Conservation (phyloP, 2,329 filamentous ascomycete genomes). For the Didymella sp. region DNA sequence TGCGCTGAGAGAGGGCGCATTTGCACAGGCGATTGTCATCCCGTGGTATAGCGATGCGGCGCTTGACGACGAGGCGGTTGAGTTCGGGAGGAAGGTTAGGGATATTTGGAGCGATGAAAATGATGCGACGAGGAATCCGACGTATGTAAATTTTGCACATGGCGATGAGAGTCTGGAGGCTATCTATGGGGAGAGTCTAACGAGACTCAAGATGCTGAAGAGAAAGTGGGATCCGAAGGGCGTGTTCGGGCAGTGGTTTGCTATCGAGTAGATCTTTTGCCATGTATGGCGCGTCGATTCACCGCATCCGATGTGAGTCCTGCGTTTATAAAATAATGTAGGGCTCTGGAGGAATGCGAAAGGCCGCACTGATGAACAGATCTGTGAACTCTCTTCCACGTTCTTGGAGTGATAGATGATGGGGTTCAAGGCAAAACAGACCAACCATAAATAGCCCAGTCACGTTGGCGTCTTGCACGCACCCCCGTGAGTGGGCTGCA, state of each 20-base stretch:
- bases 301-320: too few species aligned
- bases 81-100: slow-evolving; percentile 44
- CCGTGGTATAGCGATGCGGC: slow-evolving; percentile 51
- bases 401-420: too few species aligned
- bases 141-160: slow-evolving; percentile 40
- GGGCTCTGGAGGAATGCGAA: too few species aligned
- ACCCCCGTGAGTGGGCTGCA: too few species aligned
- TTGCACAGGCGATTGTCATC: slow-evolving; percentile 50
- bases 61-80: slow-evolving; percentile 46
- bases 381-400: too few species aligned
- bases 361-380: too few species aligned
- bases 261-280: slow-evolving; percentile 23
- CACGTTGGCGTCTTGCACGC: too few species aligned
- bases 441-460: too few species aligned
- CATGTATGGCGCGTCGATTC: too few species aligned
- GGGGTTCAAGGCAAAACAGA: too few species aligned
- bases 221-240: slow-evolving; percentile 34
- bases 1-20: slow-evolving; percentile 37
- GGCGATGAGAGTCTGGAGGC: slow-evolving; percentile 34
- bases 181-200: slow-evolving; percentile 35
- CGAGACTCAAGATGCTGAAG: slow-evolving; percentile 32
- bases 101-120: slow-evolving; percentile 34
- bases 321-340: too few species aligned
- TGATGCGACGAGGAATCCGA: slow-evolving; percentile 25
- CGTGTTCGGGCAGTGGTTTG: slow-evolving; percentile 39